Percentiles rank a stretch among this genome's conserved stretches.
Conservation (phyloP, 441 rosid species). For the Gossypium gossypioides region DNA sequence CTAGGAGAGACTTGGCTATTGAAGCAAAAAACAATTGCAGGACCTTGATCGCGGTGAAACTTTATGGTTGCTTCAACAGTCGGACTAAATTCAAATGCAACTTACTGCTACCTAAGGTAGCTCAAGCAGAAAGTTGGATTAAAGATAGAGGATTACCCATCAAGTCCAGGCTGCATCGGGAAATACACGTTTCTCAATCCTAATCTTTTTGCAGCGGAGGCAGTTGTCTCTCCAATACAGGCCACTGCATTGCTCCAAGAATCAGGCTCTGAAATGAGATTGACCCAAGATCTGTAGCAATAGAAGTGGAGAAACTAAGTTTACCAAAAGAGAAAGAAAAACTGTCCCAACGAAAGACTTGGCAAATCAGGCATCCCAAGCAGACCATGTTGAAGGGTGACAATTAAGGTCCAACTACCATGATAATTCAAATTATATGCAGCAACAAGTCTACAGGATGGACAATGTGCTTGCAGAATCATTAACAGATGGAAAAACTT, state of each 20-base stretch:
- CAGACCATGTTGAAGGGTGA: neutral
- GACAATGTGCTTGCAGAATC: neutral
- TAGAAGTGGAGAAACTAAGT: conserved; percentile 16
- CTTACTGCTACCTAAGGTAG: neutral
- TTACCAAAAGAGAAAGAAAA: neutral
- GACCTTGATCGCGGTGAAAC: neutral
- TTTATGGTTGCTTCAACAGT: conserved; percentile 3
- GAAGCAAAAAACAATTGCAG: neutral
- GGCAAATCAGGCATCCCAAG: conserved; percentile 6
- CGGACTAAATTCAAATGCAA: neutral
- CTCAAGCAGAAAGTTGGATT: neutral
- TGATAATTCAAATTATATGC: neutral
- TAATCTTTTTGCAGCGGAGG: conserved; percentile 61
- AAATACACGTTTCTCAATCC: conserved; percentile 65
- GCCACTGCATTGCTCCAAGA: conserved; percentile 59
- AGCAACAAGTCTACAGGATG: neutral
- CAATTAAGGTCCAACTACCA: conserved; percentile 4
- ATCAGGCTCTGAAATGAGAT: conserved; percentile 46
- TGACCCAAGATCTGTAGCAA: conserved; percentile 65
- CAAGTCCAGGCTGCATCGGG: conserved; percentile 73
- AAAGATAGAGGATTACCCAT: conserved; percentile 50
- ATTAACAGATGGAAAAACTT: neutral
- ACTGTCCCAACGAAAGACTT: neutral
- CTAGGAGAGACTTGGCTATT: neutral
- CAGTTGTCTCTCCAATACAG: conserved; percentile 95